These are phyloP conservation scores for Colletotrichum lentis DNA, from an alignment of 2,329 filamentous ascomycete species.

Conservation along the genomic window DNA sequence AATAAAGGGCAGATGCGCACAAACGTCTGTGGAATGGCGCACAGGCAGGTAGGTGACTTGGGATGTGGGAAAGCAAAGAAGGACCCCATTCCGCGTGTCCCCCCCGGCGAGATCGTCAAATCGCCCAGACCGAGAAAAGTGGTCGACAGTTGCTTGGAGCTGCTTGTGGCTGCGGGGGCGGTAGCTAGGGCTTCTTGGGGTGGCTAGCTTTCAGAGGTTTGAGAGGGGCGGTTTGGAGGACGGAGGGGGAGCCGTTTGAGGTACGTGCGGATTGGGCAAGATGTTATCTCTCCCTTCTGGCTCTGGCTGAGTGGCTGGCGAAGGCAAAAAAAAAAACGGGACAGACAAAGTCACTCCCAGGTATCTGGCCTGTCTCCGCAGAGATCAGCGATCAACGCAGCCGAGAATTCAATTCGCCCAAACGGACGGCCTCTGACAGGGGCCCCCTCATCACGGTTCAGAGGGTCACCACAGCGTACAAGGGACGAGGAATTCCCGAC, in stretches of 20 bases:
- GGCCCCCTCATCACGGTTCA: constrained; percentile 8
- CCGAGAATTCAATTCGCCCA: constrained; percentile 34
- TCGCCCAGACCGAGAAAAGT: constrained; percentile 7
- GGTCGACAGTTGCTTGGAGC: background rate
- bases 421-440: constrained; percentile 17
- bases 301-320: background rate
- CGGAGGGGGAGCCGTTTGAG: background rate
- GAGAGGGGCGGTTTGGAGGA: background rate
- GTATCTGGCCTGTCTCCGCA: constrained; percentile 17
- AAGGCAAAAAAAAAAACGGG: background rate
- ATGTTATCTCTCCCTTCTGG: background rate
- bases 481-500: constrained; percentile 19
- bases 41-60: constrained; percentile 13
- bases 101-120: constrained; percentile 20
- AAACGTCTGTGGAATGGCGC: constrained; percentile 11
- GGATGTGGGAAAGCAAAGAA: background rate
- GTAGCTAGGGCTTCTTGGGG: no score
- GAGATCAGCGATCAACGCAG: constrained; percentile 31
- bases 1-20: background rate
- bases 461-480: background rate
- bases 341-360: background rate
- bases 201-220: background rate
- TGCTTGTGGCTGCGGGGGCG: background rate
- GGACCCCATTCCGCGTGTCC: background rate
- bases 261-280: constrained; percentile 1